Evolutionary conservation across 2,329 filamentous ascomycete genomes (phyloP).

Genomic region (Davidsoniella australis): DNA sequence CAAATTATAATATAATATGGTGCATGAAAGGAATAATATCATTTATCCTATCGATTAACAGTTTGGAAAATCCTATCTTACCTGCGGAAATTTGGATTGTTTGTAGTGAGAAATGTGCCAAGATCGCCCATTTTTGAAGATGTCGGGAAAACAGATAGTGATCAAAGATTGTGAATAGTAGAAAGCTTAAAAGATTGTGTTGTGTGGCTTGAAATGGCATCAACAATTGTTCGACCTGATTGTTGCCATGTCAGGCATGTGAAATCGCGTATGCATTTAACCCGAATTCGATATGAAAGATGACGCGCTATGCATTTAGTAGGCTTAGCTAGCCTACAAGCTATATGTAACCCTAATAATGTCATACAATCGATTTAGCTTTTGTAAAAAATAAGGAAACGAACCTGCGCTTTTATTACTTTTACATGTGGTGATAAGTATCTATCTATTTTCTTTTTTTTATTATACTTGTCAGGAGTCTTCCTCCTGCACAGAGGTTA

Average conservation of each 20-base stretch:
- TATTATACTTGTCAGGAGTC: too few relatives aligned
- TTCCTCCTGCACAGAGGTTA: too few relatives aligned
- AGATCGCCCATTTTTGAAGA: conserved; percentile 43
- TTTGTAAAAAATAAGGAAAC: too few relatives aligned
- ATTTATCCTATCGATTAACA: background rate
- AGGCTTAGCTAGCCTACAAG: background rate
- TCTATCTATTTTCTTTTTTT: too few relatives aligned
- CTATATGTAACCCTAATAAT: too few relatives aligned
- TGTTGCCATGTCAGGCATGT: background rate
- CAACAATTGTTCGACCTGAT: background rate
- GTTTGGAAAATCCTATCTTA: conserved; percentile 17
- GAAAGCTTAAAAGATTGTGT: background rate
- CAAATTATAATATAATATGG: background rate
- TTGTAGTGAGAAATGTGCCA: conserved; percentile 44
- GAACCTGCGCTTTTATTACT: too few relatives aligned
- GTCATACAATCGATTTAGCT: too few relatives aligned
- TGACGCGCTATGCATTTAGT: background rate
- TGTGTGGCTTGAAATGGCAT: background rate
- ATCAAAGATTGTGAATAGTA: background rate
- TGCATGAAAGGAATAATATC: background rate
- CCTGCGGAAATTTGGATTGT: conserved; percentile 46
- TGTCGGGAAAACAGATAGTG: too few relatives aligned
- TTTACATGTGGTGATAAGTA: too few relatives aligned
- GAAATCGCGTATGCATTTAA: conserved; percentile 5
- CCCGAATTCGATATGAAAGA: background rate